A percentile compares a stretch with the other conserved stretches of the same genome.
phyloP scores from a whole-genome alignment of 108 stramenopile genomes.

The Nitzschia sp. region DNA sequence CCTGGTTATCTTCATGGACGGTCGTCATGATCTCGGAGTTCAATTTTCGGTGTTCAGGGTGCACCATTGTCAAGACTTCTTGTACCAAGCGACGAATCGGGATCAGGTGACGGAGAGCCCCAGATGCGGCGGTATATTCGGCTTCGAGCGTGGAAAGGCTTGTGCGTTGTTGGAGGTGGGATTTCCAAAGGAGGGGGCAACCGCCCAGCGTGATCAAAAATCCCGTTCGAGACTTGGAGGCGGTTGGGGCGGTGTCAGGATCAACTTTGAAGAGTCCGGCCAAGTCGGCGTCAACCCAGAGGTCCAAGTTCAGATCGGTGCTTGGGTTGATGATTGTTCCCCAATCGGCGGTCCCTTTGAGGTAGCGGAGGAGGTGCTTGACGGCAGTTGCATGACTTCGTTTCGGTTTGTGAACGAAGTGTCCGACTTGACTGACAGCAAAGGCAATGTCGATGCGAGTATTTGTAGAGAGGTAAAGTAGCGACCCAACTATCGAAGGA shows the following conservation, averaged over 20 bases:
- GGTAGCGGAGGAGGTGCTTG: conserved; percentile 52
- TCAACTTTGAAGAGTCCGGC: conserved; percentile 39
- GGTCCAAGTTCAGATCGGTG: conserved; percentile 23
- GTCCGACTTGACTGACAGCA: conserved; percentile 49
- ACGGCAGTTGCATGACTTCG: too few relatives aligned
- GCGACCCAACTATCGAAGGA: conserved; percentile 45
- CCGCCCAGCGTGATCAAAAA: conserved; percentile 36
- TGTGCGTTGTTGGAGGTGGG: conserved; percentile 40
- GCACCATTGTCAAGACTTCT: background rate
- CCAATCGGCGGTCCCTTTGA: conserved; percentile 37
- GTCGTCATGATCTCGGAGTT: background rate
- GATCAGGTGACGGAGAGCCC: conserved; percentile 29
- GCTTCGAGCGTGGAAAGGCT: conserved; percentile 47
- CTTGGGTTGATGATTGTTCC: conserved; percentile 39
- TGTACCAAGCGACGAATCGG: conserved; percentile 25
- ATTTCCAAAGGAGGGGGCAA: conserved; percentile 54
- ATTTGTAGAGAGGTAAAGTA: too few relatives aligned
- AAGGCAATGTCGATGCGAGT: too few relatives aligned
- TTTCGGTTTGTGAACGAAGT: conserved; percentile 36
- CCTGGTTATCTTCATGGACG: conserved; percentile 35
- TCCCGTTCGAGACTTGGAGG: conserved; percentile 48
- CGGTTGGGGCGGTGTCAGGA: conserved; percentile 13
- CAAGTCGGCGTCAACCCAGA: conserved; percentile 58
- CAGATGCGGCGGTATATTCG: conserved; percentile 42
- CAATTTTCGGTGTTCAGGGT: background rate